These are phyloP conservation scores for Thuja plicata DNA, from an alignment of 83 land plant genomes.

Conservation along the genomic window DNA sequence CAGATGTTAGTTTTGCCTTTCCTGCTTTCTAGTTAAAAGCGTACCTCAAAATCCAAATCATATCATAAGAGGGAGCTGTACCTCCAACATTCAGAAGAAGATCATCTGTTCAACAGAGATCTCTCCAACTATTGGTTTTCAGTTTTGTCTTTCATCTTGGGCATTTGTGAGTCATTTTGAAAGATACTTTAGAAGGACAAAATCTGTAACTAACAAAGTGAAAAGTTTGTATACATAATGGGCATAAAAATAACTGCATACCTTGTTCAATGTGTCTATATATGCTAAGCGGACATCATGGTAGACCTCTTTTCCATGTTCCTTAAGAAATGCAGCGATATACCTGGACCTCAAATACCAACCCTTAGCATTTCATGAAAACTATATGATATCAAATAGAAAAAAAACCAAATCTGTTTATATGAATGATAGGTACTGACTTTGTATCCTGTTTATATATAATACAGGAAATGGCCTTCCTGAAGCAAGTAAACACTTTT, in stretches of 20 bases:
- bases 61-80: too few species aligned
- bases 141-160: too few species aligned
- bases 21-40: too few species aligned
- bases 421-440: background rate
- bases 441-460: background rate
- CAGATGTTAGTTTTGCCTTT: too few species aligned
- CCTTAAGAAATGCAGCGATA: constrained; percentile 80
- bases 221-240: background rate
- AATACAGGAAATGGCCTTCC: background rate
- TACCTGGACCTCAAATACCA: constrained; percentile 53
- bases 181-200: too few species aligned
- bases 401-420: background rate
- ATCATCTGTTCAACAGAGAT: too few species aligned
- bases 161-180: too few species aligned
- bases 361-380: background rate
- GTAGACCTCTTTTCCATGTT: constrained; percentile 95
- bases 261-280: constrained; percentile 99
- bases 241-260: constrained; percentile 16
- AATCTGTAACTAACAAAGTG: too few species aligned
- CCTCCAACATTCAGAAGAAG: too few species aligned
- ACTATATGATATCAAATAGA: background rate
- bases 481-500: background rate
- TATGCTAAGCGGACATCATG: constrained; percentile 91
- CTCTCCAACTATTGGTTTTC: too few species aligned
- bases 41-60: too few species aligned